Conservation (phyloP, 2,329 filamentous ascomycete species). For the Aspergillus novoparasiticus region DNA sequence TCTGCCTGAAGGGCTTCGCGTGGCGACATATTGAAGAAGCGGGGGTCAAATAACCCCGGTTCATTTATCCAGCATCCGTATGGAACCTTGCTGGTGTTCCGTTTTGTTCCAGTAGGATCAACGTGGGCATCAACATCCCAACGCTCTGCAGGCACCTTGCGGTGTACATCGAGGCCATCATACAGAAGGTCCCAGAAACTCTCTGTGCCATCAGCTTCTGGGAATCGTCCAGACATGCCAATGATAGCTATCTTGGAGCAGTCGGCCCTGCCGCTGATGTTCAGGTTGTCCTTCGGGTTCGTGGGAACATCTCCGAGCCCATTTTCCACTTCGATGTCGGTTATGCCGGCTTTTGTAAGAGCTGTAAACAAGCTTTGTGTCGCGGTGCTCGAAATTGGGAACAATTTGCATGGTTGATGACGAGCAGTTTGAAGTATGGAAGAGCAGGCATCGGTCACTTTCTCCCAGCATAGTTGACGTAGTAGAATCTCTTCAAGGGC, state of each 20-base stretch:
- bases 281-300: conserved; percentile 9
- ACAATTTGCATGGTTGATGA: conserved; percentile 24
- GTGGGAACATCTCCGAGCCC: conserved; percentile 29
- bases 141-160: conserved; percentile 62
- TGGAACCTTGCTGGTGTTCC: conserved; percentile 76
- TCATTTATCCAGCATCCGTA: conserved; percentile 77
- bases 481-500: conserved; percentile 43
- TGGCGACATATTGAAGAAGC: conserved; percentile 86
- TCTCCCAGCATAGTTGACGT: conserved; percentile 45
- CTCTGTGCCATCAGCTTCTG: conserved; percentile 71
- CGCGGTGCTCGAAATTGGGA: conserved; percentile 36
- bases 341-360: conserved; percentile 30
- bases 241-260: conserved; percentile 78
- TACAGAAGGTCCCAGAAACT: conserved; percentile 75
- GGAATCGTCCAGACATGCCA: conserved; percentile 78
- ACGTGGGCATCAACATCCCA: conserved; percentile 73
- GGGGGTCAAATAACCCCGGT: conserved; percentile 76
- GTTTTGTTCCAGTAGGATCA: conserved; percentile 70
- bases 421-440: conserved; percentile 22
- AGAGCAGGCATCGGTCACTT: conserved; percentile 37
- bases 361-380: conserved; percentile 35
- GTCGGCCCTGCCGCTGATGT: conserved; percentile 3
- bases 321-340: conserved; percentile 22
- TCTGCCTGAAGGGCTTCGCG: conserved; percentile 79
- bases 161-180: conserved; percentile 73